phyloP scores from a whole-genome alignment of 306 rosid species.

The Malus asiatica region DNA sequence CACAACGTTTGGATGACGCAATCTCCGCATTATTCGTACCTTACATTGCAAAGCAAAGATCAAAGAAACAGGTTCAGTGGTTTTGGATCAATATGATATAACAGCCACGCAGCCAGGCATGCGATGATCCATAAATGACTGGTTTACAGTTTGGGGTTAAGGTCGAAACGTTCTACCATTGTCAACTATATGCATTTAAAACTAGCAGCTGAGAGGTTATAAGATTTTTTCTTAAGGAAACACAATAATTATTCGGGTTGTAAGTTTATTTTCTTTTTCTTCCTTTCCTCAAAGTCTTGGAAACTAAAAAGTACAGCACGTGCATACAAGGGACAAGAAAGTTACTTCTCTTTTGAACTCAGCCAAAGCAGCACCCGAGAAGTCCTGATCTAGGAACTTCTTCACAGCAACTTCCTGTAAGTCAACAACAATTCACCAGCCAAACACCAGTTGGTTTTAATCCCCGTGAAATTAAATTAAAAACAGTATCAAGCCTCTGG shows the following conservation, averaged over 20 bases:
- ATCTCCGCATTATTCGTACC: conserved; percentile 96
- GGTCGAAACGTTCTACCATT: neutral
- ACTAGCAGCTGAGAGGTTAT: neutral
- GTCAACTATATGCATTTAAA: neutral
- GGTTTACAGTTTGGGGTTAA: neutral
- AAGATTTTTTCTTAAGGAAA: too few species aligned
- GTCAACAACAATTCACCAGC: conserved; percentile 28
- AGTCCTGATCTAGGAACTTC: conserved; percentile 97
- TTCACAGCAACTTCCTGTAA: conserved; percentile 98
- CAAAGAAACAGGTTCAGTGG: conserved; percentile 10
- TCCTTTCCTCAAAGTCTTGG: conserved; percentile 4
- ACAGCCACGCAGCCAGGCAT: neutral
- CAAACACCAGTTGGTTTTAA: conserved; percentile 1
- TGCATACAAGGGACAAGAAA: conserved; percentile 4
- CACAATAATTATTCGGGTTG: neutral
- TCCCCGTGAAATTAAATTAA: neutral
- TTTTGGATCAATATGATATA: neutral
- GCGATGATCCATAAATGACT: neutral
- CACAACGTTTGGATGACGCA: conserved; percentile 97
- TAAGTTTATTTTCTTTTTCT: neutral
- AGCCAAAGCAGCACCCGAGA: conserved; percentile 96
- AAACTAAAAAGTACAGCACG: conserved; percentile 7
- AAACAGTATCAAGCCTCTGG: neutral
- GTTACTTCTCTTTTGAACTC: conserved; percentile 99
- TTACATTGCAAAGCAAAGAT: conserved; percentile 31